Percentiles rank a stretch among this genome's conserved stretches.
Conservation (phyloP, 208 protist species). For the Crithidia sp. region DNA sequence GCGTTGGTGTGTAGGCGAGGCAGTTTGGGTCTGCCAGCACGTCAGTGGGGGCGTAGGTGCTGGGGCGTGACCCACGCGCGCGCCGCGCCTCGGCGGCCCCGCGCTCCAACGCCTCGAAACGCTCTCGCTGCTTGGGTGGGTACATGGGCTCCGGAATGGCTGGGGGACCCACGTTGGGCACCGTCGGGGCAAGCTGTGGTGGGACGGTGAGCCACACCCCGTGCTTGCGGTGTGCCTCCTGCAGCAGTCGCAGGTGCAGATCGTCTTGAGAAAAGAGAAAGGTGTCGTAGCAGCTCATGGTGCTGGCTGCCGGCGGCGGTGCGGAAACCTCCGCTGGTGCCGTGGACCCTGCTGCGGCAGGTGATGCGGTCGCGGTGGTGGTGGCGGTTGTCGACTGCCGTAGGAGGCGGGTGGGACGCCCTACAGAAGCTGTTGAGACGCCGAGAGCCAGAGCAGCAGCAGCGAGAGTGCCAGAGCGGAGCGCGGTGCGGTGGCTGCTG, state of each 20-base stretch:
- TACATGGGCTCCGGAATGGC: conserved; percentile 55
- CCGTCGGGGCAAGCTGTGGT: conserved; percentile 68
- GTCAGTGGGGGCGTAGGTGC: neutral
- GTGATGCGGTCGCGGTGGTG: neutral
- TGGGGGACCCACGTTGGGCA: conserved; percentile 30
- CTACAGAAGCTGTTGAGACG: neutral
- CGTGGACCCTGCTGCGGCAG: neutral
- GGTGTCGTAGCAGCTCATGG: conserved; percentile 25
- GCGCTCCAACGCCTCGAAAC: conserved; percentile 39
- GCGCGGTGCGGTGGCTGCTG: neutral
- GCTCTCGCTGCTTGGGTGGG: conserved; percentile 35
- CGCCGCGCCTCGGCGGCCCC: conserved; percentile 12
- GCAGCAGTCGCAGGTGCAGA: conserved; percentile 55
- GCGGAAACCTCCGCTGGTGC: neutral
- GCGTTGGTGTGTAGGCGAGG: conserved; percentile 53
- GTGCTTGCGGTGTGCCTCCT: conserved; percentile 79
- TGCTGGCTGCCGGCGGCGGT: neutral
- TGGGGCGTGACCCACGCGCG: neutral
- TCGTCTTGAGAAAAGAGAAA: conserved; percentile 40
- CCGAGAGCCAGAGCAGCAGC: neutral
- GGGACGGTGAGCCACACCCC: conserved; percentile 75
- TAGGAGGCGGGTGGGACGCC: neutral
- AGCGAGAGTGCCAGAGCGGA: neutral
- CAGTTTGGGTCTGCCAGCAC: neutral
- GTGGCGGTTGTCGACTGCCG: neutral